phyloP scores from a whole-genome alignment of 140 eudicot species.

The Erigeron philadelphicus region DNA sequence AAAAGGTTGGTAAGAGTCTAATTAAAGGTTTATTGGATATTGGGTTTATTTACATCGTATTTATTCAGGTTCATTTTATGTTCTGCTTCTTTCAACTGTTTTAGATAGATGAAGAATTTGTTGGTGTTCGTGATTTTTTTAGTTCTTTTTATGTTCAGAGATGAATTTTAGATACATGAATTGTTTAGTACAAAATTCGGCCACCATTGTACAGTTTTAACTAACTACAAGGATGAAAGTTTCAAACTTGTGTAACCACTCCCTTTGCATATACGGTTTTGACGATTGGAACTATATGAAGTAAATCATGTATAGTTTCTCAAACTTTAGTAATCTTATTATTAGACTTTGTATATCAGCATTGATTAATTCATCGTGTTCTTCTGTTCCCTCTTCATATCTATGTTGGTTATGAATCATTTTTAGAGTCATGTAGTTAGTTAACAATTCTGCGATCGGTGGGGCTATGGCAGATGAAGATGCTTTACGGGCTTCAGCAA shows the following conservation, averaged over 20 bases:
- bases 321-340: not conserved
- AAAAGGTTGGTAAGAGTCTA: too few species aligned
- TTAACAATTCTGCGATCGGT: constrained; percentile 57
- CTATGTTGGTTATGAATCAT: not conserved
- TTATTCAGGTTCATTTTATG: too few species aligned
- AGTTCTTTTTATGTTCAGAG: too few species aligned
- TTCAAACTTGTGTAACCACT: not conserved
- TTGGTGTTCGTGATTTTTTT: too few species aligned
- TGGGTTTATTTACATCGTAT: too few species aligned
- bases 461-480: constrained; percentile 37
- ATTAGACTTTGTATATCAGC: not conserved
- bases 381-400: not conserved
- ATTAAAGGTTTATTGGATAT: too few species aligned
- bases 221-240: not conserved
- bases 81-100: too few species aligned
- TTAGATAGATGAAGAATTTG: too few species aligned
- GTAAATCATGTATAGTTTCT: constrained; percentile 2
- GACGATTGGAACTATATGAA: constrained; percentile 1
- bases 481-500: constrained; percentile 29
- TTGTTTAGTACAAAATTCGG: too few species aligned
- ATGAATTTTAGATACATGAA: too few species aligned
- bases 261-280: not conserved
- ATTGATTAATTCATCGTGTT: not conserved
- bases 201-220: not conserved
- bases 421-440: too few species aligned